These are phyloP conservation scores for Penicillium occitanis DNA, from an alignment of 2,329 filamentous ascomycete genomes.

Conservation along the genomic window DNA sequence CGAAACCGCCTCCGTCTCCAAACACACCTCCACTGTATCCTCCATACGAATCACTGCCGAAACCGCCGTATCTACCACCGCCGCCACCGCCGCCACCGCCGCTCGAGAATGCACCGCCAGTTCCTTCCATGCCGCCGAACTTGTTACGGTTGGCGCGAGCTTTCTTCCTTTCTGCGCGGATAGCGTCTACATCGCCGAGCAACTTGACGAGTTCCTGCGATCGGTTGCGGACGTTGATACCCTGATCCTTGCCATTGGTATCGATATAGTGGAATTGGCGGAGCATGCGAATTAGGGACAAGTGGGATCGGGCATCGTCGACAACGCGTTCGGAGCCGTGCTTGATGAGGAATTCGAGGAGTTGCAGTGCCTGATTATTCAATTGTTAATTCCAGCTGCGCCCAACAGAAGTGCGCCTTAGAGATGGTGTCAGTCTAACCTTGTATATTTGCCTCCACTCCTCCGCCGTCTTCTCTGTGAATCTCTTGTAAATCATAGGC, in stretches of 20 bases:
- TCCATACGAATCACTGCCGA: constrained; percentile 78
- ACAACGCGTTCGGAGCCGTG: constrained; percentile 97
- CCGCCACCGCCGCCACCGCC: constrained; percentile 51
- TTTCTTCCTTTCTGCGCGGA: constrained; percentile 73
- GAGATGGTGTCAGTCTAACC: constrained; percentile 44
- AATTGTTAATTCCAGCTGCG: background rate
- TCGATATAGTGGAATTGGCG: constrained; percentile 98
- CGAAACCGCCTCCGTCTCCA: constrained; percentile 93
- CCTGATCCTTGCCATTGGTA: constrained; percentile 95
- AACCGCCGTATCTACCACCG: constrained; percentile 75
- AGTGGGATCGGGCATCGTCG: constrained; percentile 91
- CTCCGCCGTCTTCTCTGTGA: constrained; percentile 96
- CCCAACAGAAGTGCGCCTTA: background rate
- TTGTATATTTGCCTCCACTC: constrained; percentile 99
- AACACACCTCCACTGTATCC: constrained; percentile 76
- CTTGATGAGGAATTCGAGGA: constrained; percentile 96
- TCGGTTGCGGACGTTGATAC: constrained; percentile 93
- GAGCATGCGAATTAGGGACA: constrained; percentile 96
- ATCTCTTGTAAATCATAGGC: constrained; percentile 99
- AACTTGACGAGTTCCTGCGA: constrained; percentile 94
- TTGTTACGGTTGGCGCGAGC: constrained; percentile 87
- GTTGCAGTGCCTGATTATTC: constrained; percentile 66
- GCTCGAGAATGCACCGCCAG: constrained; percentile 53
- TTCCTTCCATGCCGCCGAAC: constrained; percentile 91
- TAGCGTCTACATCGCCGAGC: constrained; percentile 67